Evolutionary conservation across 257 asterid species (phyloP).

Genomic region (Plantago major): DNA sequence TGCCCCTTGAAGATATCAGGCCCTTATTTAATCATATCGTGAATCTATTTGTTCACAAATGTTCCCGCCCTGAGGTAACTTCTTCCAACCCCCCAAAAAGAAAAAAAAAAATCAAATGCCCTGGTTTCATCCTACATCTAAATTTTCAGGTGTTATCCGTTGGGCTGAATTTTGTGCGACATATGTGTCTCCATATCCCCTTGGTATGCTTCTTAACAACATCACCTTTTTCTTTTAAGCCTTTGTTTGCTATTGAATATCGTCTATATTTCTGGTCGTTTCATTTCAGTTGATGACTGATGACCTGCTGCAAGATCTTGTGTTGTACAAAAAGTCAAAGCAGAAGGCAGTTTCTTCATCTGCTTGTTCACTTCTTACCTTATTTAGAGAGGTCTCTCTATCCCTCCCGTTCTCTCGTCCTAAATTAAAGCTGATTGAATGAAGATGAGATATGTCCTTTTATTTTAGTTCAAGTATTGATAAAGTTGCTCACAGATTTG

Average conservation of each 20-base stretch:
- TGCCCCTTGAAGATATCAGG: too few species aligned
- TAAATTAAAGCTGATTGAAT: not conserved
- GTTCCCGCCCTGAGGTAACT: too few species aligned
- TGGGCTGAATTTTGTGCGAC: conserved; percentile 79
- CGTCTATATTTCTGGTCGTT: conserved; percentile 7
- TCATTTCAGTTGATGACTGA: conserved; percentile 91
- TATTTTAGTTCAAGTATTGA: not conserved
- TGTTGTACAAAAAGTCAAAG: conserved; percentile 64
- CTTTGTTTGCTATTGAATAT: conserved; percentile 4
- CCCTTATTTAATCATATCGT: too few species aligned
- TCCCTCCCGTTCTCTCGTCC: not conserved
- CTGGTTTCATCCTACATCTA: too few species aligned
- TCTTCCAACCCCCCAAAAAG: too few species aligned
- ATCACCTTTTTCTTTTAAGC: not conserved
- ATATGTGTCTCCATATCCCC: conserved; percentile 90
- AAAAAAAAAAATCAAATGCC: too few species aligned
- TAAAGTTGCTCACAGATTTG: conserved; percentile 51
- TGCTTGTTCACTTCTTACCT: conserved; percentile 74
- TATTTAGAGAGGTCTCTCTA: conserved; percentile 68
- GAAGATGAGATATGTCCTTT: not conserved
- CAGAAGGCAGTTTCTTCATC: conserved; percentile 88
- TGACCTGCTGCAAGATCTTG: conserved; percentile 95
- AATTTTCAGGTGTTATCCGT: too few species aligned
- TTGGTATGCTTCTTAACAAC: conserved; percentile 47
- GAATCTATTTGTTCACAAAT: too few species aligned